These are phyloP conservation scores for Ustilago cynodontis DNA, from an alignment of 1,284 basidiomycete genomes.

Conservation along the genomic window DNA sequence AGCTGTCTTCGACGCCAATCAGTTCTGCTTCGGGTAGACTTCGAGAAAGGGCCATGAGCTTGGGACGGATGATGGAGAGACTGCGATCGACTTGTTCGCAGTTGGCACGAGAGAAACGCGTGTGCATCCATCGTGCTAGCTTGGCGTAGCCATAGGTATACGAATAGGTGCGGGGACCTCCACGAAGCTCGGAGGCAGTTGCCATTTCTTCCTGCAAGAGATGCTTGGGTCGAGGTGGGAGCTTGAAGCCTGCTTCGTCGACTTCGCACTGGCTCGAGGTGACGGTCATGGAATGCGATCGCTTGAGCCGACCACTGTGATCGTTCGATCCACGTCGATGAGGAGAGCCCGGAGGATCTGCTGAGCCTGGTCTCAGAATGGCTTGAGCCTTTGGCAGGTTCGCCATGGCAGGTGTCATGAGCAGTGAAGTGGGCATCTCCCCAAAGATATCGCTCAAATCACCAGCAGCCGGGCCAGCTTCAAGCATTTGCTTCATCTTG, in stretches of 20 bases:
- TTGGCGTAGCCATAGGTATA: slow-evolving; percentile 57
- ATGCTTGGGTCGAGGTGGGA: slow-evolving; percentile 29
- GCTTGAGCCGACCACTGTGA: slow-evolving; percentile 1
- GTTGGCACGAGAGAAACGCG: slow-evolving; percentile 30
- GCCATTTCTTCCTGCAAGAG: slow-evolving; percentile 44
- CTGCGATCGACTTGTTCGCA: slow-evolving; percentile 43
- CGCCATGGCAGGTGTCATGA: slow-evolving; percentile 42
- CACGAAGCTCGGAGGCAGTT: slow-evolving; percentile 31
- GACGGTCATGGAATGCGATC: slow-evolving; percentile 16
- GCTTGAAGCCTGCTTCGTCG: slow-evolving; percentile 35
- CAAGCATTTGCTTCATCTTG: slow-evolving; percentile 43
- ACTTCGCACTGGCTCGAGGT: slow-evolving; percentile 8
- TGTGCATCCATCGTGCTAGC: slow-evolving; percentile 52
- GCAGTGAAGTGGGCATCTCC: slow-evolving; percentile 47
- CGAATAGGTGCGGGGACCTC: slow-evolving; percentile 30
- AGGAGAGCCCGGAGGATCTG: slow-evolving; percentile 9
- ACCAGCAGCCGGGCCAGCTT: slow-evolving; percentile 33
- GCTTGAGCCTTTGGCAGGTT: slow-evolving; percentile 28
- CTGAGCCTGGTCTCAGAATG: slow-evolving; percentile 27
- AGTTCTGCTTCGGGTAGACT: slow-evolving; percentile 42
- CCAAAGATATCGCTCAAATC: slow-evolving; percentile 48
- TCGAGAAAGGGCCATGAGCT: slow-evolving; percentile 38
- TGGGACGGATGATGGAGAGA: slow-evolving; percentile 37
- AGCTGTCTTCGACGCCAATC: slow-evolving; percentile 42
- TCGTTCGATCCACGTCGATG: not conserved